These are phyloP conservation scores for Tillandsia leiboldiana DNA, from an alignment of 176 grass and related monocot genomes.

Conservation along the genomic window DNA sequence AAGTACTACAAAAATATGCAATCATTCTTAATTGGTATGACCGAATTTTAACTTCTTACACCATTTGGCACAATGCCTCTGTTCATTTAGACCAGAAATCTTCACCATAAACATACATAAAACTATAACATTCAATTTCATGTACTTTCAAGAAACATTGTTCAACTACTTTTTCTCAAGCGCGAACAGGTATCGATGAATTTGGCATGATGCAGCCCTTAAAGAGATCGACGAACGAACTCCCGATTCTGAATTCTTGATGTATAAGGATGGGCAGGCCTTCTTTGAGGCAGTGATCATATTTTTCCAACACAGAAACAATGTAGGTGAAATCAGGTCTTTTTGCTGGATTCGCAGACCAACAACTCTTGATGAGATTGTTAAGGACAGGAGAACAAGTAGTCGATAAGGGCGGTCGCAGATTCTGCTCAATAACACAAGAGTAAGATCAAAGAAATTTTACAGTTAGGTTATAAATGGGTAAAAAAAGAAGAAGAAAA, in stretches of 20 bases:
- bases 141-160: background rate
- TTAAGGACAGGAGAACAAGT: slow-evolving; percentile 75
- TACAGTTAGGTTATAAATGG: background rate
- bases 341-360: slow-evolving; percentile 72
- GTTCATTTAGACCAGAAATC: too few species aligned
- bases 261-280: slow-evolving; percentile 60
- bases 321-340: slow-evolving; percentile 90
- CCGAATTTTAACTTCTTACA: too few species aligned
- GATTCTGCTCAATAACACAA: slow-evolving; percentile 34
- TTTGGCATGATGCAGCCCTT: slow-evolving; percentile 61
- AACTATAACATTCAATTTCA: too few species aligned
- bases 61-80: too few species aligned
- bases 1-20: too few species aligned
- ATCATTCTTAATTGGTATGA: too few species aligned
- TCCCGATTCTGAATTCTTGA: slow-evolving; percentile 61
- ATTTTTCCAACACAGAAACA: slow-evolving; percentile 91
- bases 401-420: slow-evolving; percentile 67
- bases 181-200: slow-evolving; percentile 51
- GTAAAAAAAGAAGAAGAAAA: background rate
- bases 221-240: slow-evolving; percentile 49
- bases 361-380: slow-evolving; percentile 77
- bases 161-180: slow-evolving; percentile 12
- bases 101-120: too few species aligned
- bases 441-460: background rate
- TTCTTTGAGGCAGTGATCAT: slow-evolving; percentile 76